Percentiles rank a stretch among this genome's conserved stretches.
Conservation (phyloP, 2,329 filamentous ascomycete genomes). For the Orbilia oligospora region DNA sequence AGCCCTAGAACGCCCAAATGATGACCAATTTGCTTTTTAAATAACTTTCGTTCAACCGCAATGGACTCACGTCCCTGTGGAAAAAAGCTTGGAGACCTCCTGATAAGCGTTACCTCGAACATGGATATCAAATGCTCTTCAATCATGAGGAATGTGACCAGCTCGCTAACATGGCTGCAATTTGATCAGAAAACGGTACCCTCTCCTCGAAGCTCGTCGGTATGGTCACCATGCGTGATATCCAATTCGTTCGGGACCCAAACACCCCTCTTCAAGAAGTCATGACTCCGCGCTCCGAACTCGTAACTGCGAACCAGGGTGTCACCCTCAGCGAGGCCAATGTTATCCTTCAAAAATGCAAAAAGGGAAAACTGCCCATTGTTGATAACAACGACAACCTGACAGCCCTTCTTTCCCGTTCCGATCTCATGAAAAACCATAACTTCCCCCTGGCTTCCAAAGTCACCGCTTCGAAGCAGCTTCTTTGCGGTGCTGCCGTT, state of each 20-base stretch:
- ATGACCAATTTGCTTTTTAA: constrained; percentile 82
- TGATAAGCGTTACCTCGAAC: constrained; percentile 38
- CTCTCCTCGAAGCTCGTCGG: constrained; percentile 96
- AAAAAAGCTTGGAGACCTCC: constrained; percentile 69
- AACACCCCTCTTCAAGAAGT: constrained; percentile 83
- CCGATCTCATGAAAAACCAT: constrained; percentile 98
- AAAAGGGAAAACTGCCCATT: constrained; percentile 98
- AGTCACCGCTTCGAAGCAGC: constrained; percentile 95
- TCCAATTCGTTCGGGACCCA: constrained; percentile 90
- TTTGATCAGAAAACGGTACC: constrained; percentile 82
- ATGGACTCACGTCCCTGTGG: constrained; percentile 91
- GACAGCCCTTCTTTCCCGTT: constrained; percentile 91
- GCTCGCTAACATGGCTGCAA: constrained; percentile 61
- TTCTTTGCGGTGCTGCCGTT: constrained; percentile 94
- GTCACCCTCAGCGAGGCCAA: constrained; percentile 91
- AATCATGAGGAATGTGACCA: not conserved
- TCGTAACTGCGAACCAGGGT: constrained; percentile 87
- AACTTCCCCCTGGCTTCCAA: constrained; percentile 97
- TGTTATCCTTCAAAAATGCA: constrained; percentile 90
- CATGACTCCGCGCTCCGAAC: constrained; percentile 85
- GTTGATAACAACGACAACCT: constrained; percentile 87
- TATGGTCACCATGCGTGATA: constrained; percentile 97
- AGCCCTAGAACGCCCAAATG: constrained; percentile 71
- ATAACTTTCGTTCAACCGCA: constrained; percentile 99
- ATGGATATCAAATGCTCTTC: not conserved